Evolutionary conservation across 1,139 yeast species (phyloP).

Genomic region (Yamadazyma atlantica): DNA sequence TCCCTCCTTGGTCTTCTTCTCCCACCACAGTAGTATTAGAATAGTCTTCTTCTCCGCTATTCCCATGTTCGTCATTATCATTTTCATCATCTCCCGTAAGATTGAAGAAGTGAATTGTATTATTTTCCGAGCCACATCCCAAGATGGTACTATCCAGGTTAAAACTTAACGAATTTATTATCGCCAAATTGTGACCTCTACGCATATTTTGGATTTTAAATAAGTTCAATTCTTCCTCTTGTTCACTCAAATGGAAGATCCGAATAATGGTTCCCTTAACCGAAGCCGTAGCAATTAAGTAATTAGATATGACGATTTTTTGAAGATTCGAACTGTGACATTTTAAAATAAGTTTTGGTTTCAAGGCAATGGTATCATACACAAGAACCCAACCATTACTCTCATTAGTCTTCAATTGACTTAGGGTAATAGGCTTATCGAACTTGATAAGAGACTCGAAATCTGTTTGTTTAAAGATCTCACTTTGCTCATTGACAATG

Average conservation of each 20-base stretch:
- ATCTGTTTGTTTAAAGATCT: constrained; percentile 23
- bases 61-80: no score
- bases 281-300: constrained; percentile 65
- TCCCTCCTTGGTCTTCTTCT: no score
- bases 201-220: constrained; percentile 53
- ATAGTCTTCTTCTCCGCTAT: no score
- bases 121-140: constrained; percentile 69
- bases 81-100: constrained; percentile 22
- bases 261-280: constrained; percentile 71
- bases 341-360: constrained; percentile 56
- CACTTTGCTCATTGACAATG: constrained; percentile 27
- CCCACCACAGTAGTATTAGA: no score
- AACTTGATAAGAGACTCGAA: constrained; percentile 11
- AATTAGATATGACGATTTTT: constrained; percentile 45
- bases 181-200: constrained; percentile 65
- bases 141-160: constrained; percentile 49
- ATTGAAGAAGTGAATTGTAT: constrained; percentile 66
- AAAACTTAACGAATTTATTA: constrained; percentile 56
- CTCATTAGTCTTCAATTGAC: constrained; percentile 14
- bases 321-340: constrained; percentile 58
- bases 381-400: constrained; percentile 47
- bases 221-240: constrained; percentile 18
- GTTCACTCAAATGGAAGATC: constrained; percentile 30
- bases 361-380: constrained; percentile 59
- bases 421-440: constrained; percentile 10